Conservation (phyloP, 1,139 yeast species). For the Wickerhamomyces sp. region DNA sequence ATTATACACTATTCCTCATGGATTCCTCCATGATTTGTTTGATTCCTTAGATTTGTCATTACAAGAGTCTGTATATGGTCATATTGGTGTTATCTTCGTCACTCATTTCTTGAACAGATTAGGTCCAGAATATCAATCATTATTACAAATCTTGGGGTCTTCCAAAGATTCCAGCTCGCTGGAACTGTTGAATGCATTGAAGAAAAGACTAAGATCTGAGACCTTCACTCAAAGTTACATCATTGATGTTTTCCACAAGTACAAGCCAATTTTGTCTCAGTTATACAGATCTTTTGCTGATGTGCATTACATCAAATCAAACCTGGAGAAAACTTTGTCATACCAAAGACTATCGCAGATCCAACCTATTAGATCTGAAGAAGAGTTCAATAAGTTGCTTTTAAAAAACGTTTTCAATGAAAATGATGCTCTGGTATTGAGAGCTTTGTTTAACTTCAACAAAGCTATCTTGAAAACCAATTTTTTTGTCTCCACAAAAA, state of each 20-base stretch:
- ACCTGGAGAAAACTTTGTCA: slow-evolving; percentile 74
- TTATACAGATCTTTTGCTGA: slow-evolving; percentile 92
- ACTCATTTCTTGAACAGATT: slow-evolving; percentile 91
- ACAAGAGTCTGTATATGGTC: slow-evolving; percentile 93
- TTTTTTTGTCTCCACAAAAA: slow-evolving; percentile 90
- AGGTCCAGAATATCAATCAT: slow-evolving; percentile 82
- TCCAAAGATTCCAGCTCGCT: slow-evolving; percentile 43
- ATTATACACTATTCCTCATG: slow-evolving; percentile 86
- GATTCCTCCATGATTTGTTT: slow-evolving; percentile 71
- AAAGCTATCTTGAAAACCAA: slow-evolving; percentile 87
- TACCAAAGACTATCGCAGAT: slow-evolving; percentile 82
- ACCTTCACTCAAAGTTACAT: slow-evolving; percentile 88
- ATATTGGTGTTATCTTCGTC: slow-evolving; percentile 87
- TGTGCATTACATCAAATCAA: slow-evolving; percentile 60
- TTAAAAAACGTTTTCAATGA: slow-evolving; percentile 69
- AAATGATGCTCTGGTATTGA: slow-evolving; percentile 76
- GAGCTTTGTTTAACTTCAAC: slow-evolving; percentile 81
- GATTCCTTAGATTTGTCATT: slow-evolving; percentile 76
- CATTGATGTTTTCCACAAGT: slow-evolving; percentile 66
- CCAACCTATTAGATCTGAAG: slow-evolving; percentile 69
- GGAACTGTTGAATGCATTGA: slow-evolving; percentile 78
- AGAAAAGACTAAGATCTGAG: slow-evolving; percentile 87
- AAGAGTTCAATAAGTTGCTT: slow-evolving; percentile 66
- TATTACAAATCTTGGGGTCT: slow-evolving; percentile 60
- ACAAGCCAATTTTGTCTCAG: slow-evolving; percentile 72